Base-by-base conservation (phyloP, 768 basidiomycete species). In the Tricholoma flavovirens region DNA sequence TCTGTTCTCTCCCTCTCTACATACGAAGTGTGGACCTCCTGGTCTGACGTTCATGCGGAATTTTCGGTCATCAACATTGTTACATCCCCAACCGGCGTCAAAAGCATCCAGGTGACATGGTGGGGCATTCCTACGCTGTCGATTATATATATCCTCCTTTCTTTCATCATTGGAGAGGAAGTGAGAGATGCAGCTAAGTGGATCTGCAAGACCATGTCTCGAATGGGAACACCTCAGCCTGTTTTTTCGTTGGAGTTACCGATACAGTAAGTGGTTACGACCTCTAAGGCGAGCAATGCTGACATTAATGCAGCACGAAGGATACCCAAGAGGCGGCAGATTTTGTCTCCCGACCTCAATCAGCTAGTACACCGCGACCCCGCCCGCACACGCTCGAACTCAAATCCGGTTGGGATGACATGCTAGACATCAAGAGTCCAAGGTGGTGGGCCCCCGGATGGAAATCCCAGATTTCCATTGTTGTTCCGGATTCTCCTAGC, bases 371-470 rank as follows among this genome's bases (percentile, higher is more conserved):
- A 30, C 62, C 68, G 17, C 57, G 58, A 14, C 49, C 61, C 19
- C 63, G 60, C 11, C 67, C 73, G 9, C 62, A 68, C 11, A 65
- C 66, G 0, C 57, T 73, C 35, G 72, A 75, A 22, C 69, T 79
- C 45, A 77, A 67, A 60, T 81, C 79, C 2, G 79, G 77, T 10
- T 81, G 79, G 79, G 78, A 80, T 55, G 78, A 78, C 50, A 74
- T 74, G 67, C 65, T 76, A 30, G 72, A 74, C 50, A 58, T 65
- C 49, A 75, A 71, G 64, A 58, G 63, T 6, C 54, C 70, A 12
- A 71, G 65, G 55, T 51, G 55, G 21, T 59, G 57, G 49, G 45
- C 38, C 51, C 60, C 57, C 32, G 60, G 46, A 48, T 63, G 51
- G 54, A 66, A 57, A 46, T 63, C 64, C 24, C 63, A 63, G 29